Conservation (phyloP, 2,329 filamentous ascomycete species). For the Lasiodiplodia citricola region DNA sequence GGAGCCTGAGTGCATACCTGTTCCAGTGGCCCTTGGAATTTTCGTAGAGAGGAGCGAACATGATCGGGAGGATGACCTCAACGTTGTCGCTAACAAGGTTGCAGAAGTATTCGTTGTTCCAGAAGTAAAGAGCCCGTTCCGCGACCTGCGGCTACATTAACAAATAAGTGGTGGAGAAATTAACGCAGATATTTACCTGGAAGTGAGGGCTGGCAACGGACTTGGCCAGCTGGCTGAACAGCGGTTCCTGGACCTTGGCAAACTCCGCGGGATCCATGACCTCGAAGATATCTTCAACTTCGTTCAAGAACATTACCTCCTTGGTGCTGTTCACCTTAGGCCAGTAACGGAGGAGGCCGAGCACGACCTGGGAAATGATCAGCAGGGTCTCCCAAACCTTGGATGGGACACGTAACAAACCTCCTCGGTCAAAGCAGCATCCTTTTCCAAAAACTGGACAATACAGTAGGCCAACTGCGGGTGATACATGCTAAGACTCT, state of each 20-base stretch:
- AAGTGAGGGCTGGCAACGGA: slow-evolving; percentile 98
- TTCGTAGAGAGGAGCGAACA: slow-evolving; percentile 98
- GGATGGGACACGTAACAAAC: slow-evolving; percentile 54
- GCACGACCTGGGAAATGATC: slow-evolving; percentile 70
- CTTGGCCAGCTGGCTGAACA: slow-evolving; percentile 97
- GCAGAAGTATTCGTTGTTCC: slow-evolving; percentile 99
- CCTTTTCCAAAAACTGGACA: slow-evolving; percentile 97
- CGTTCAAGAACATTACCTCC: slow-evolving; percentile 99
- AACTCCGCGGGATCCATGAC: slow-evolving; percentile 99
- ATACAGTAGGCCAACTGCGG: slow-evolving; percentile 98
- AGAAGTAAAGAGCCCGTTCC: slow-evolving; percentile 96
- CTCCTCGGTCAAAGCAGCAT: slow-evolving; percentile 95
- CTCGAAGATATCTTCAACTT: slow-evolving; percentile 99
- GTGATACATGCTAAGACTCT: slow-evolving; percentile 99
- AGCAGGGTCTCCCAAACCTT: slow-evolving; percentile 25
- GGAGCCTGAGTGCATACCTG: slow-evolving; percentile 63
- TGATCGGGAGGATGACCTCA: slow-evolving; percentile 96
- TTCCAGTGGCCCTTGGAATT: slow-evolving; percentile 99
- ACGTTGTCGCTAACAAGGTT: slow-evolving; percentile 99
- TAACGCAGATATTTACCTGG: slow-evolving; percentile 61
- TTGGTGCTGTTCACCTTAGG: slow-evolving; percentile 99
- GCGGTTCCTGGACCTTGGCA: slow-evolving; percentile 94
- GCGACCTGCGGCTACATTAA: slow-evolving; percentile 66
- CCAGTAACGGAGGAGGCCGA: slow-evolving; percentile 95
- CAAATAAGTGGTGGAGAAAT: slow-evolving; percentile 26